phyloP scores from a whole-genome alignment of 352 stramenopile species.

The Phytophthora melonis region DNA sequence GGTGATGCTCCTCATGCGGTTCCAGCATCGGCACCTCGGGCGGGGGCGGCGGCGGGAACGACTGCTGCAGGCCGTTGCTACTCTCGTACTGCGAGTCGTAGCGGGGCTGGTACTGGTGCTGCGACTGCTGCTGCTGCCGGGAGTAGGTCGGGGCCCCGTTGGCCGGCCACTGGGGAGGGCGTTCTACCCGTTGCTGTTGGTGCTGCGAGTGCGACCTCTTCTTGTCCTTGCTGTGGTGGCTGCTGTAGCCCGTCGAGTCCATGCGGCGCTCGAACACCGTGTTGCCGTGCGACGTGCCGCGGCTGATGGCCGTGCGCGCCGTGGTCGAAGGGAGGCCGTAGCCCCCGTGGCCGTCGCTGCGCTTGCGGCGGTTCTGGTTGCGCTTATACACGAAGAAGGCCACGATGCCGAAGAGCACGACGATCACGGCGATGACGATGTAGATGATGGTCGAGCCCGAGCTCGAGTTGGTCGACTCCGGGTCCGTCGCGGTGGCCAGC shows the following conservation, averaged over 20 bases:
- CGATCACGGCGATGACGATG: constrained; percentile 63
- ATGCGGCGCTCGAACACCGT: constrained; percentile 27
- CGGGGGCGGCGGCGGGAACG: constrained; percentile 35
- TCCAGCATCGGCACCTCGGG: constrained; percentile 42
- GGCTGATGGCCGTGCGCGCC: constrained; percentile 22
- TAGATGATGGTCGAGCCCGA: constrained; percentile 60
- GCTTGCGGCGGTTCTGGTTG: constrained; percentile 43
- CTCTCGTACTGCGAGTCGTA: constrained; percentile 31
- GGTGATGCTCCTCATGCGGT: constrained; percentile 21
- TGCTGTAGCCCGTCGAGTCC: constrained; percentile 35
- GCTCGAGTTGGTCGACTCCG: constrained; percentile 24
- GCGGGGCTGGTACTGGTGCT: constrained; percentile 8
- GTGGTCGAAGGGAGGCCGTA: constrained; percentile 33
- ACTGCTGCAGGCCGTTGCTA: constrained; percentile 17
- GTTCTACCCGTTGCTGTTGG: constrained; percentile 27
- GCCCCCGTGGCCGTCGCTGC: constrained; percentile 2
- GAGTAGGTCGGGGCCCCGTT: constrained; percentile 42
- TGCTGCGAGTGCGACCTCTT: constrained; percentile 10
- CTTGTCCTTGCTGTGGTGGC: constrained; percentile 23
- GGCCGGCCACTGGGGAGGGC: constrained; percentile 33
- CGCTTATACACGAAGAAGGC: constrained; percentile 66
- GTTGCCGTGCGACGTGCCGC: constrained; percentile 23
- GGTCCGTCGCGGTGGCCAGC: constrained; percentile 11
- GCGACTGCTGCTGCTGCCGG: constrained; percentile 31
- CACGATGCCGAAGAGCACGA: constrained; percentile 57